These are phyloP conservation scores for Fusarium dimerum DNA, from an alignment of 2,329 filamentous ascomycete genomes.

Conservation along the genomic window DNA sequence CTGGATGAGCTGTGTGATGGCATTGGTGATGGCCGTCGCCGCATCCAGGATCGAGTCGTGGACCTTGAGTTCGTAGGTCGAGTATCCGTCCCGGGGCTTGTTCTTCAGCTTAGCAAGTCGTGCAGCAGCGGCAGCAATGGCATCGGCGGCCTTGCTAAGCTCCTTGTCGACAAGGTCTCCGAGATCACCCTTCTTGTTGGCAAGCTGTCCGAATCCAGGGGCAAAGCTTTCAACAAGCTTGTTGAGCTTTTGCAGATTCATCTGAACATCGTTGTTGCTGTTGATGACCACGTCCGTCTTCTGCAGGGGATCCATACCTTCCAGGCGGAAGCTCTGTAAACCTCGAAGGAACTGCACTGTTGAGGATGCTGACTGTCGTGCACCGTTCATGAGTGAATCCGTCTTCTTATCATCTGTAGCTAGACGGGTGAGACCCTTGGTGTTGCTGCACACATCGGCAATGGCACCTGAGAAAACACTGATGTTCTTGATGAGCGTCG, in stretches of 20 bases:
- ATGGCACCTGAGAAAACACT: constrained; percentile 88
- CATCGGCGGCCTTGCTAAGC: constrained; percentile 89
- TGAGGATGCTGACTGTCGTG: constrained; percentile 79
- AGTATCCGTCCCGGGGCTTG: constrained; percentile 94
- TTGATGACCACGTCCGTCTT: constrained; percentile 98
- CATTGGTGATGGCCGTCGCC: constrained; percentile 88
- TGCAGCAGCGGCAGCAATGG: constrained; percentile 88
- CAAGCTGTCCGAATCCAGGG: constrained; percentile 81
- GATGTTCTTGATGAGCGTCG: constrained; percentile 90
- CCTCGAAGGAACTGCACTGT: constrained; percentile 95
- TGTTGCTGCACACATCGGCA: constrained; percentile 92
- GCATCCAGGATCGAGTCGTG: constrained; percentile 94
- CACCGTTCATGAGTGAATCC: constrained; percentile 79
- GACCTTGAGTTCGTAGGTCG: constrained; percentile 93
- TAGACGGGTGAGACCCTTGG: constrained; percentile 90
- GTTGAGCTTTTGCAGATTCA: constrained; percentile 89
- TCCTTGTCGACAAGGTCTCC: constrained; percentile 92
- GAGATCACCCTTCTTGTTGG: constrained; percentile 78
- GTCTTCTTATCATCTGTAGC: constrained; percentile 95
- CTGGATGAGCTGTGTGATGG: constrained; percentile 92
- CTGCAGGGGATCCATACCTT: constrained; percentile 84
- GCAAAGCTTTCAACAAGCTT: constrained; percentile 92
- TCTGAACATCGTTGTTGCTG: constrained; percentile 93
- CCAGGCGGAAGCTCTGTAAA: constrained; percentile 89
- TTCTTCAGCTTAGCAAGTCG: constrained; percentile 90